These are phyloP conservation scores for Yarrowia keelungensis DNA, from an alignment of 805 yeast genomes.

Conservation along the genomic window DNA sequence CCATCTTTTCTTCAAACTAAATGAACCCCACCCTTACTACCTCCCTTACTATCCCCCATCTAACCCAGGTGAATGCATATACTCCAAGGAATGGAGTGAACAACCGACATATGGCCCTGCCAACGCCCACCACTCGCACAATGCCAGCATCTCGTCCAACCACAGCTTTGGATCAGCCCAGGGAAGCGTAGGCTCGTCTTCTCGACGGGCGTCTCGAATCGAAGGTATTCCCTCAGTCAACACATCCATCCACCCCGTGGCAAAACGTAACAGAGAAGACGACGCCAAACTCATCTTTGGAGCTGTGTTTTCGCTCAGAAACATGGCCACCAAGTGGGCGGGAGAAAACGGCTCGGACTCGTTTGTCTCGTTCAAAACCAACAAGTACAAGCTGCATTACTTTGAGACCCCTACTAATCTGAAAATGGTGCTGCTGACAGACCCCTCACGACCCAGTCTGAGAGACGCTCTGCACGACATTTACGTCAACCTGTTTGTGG, in stretches of 20 bases:
- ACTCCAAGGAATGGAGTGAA: constrained; percentile 69
- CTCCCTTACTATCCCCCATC: not conserved
- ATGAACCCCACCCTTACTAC: not conserved
- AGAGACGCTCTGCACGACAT: constrained; percentile 63
- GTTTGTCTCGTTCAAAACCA: constrained; percentile 57
- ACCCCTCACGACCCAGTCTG: constrained; percentile 62
- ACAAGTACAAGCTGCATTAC: constrained; percentile 78
- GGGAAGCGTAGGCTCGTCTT: constrained; percentile 1
- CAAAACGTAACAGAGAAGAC: constrained; percentile 55
- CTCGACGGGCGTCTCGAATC: constrained; percentile 30
- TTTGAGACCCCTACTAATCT: constrained; percentile 81
- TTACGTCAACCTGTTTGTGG: constrained; percentile 65
- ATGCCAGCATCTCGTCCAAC: constrained; percentile 30
- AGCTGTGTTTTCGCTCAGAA: constrained; percentile 76
- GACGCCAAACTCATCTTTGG: constrained; percentile 86
- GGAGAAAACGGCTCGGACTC: constrained; percentile 48
- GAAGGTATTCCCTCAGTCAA: constrained; percentile 24
- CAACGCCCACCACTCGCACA: constrained; percentile 12
- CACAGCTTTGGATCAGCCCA: constrained; percentile 23
- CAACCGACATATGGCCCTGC: constrained; percentile 17
- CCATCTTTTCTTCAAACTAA: too few relatives aligned
- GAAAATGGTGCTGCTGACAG: constrained; percentile 77
- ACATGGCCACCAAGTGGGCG: constrained; percentile 67
- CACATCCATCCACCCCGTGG: constrained; percentile 13
- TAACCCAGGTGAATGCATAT: constrained; percentile 70